These are phyloP conservation scores for Globisporangium okanoganense DNA, from an alignment of 352 stramenopile genomes.

Conservation along the genomic window DNA sequence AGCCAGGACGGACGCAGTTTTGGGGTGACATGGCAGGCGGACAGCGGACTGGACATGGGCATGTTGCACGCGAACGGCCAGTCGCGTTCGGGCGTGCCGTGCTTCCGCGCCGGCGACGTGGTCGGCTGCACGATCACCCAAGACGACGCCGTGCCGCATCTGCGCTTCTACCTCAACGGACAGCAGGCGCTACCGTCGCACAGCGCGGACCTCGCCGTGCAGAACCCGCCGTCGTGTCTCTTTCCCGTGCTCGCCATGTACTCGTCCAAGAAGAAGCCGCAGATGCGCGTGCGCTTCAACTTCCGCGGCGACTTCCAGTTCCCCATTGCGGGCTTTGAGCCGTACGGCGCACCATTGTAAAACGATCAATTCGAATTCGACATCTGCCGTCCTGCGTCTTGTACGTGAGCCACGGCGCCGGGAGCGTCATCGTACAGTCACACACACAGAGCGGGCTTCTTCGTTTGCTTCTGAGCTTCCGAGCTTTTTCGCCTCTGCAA, in stretches of 20 bases:
- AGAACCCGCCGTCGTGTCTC: conserved; percentile 59
- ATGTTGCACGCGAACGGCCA: conserved; percentile 70
- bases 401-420: too few species aligned
- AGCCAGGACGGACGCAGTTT: conserved; percentile 52
- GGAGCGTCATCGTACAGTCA: too few species aligned
- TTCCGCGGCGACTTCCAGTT: conserved; percentile 74
- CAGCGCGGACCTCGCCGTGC: conserved; percentile 34
- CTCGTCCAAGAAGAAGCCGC: conserved; percentile 62
- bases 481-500: too few species aligned
- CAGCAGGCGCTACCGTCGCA: conserved; percentile 49
- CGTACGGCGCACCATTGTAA: conserved; percentile 58
- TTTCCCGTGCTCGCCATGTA: conserved; percentile 75
- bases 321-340: conserved; percentile 61
- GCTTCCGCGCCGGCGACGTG: conserved; percentile 63
- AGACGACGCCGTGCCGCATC: conserved; percentile 50
- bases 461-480: too few species aligned
- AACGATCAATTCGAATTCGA: too few species aligned
- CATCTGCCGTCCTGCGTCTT: too few species aligned
- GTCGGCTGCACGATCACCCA: conserved; percentile 78
- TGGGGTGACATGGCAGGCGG: conserved; percentile 71
- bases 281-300: conserved; percentile 72
- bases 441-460: too few species aligned
- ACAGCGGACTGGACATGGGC: conserved; percentile 68
- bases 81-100: conserved; percentile 59
- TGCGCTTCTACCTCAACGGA: conserved; percentile 79